Percentiles rank a stretch among this genome's conserved stretches.
Conservation (phyloP, 352 stramenopile species). For the Albugo laibachii region DNA sequence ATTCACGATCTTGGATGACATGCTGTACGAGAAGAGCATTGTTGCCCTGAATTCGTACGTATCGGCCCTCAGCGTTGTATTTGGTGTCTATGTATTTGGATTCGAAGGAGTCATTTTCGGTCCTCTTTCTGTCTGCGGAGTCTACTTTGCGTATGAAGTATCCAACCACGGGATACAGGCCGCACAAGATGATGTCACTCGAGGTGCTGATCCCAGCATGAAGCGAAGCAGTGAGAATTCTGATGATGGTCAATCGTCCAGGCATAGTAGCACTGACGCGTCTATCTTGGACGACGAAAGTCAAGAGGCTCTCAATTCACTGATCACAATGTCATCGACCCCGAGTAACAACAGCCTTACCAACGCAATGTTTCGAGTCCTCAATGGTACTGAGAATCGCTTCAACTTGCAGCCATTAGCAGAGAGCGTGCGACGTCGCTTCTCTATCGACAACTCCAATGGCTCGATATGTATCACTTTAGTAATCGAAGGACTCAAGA, state of each 20-base stretch:
- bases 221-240: conserved; percentile 2
- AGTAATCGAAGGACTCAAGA: conserved; percentile 42
- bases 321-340: conserved; percentile 18
- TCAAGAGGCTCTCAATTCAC: conserved; percentile 23
- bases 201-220: not conserved
- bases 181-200: conserved; percentile 36
- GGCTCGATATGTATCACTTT: conserved; percentile 51
- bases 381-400: conserved; percentile 16
- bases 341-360: conserved; percentile 57
- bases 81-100: conserved; percentile 74
- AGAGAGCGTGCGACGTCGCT: conserved; percentile 44
- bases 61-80: conserved; percentile 67
- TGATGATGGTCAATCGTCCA: conserved; percentile 2
- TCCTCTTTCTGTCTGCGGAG: conserved; percentile 57
- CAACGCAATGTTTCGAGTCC: conserved; percentile 64
- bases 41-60: conserved; percentile 73
- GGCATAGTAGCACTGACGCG: conserved; percentile 1
- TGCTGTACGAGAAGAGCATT: conserved; percentile 80
- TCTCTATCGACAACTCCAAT: conserved; percentile 59
- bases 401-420: conserved; percentile 17
- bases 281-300: conserved; percentile 13
- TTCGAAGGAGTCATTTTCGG: conserved; percentile 79
- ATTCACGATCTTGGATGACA: conserved; percentile 69
- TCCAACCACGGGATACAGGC: conserved; percentile 76
- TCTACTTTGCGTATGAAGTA: conserved; percentile 70